These are phyloP conservation scores for Leishmania braziliensis DNA, from an alignment of 208 protist genomes.

Conservation along the genomic window DNA sequence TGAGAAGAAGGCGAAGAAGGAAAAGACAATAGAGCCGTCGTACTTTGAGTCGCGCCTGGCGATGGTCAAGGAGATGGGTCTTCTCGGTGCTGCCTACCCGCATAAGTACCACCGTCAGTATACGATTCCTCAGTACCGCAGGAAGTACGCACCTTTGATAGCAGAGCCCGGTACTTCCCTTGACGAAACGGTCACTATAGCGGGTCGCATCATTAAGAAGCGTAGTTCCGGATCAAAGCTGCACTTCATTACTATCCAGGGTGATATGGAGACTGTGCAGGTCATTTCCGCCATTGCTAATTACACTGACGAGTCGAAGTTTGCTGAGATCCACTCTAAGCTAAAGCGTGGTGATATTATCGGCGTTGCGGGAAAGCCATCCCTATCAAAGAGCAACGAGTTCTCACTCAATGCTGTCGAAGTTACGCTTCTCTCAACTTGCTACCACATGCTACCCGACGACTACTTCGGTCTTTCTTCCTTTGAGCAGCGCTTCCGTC, in stretches of 20 bases:
- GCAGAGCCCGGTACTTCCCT: constrained; percentile 49
- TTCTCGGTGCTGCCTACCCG: constrained; percentile 94
- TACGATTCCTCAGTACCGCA: constrained; percentile 89
- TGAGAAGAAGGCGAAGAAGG: constrained; percentile 48
- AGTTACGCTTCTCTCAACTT: constrained; percentile 95
- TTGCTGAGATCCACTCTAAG: constrained; percentile 79
- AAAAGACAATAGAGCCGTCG: constrained; percentile 58
- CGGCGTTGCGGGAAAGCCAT: constrained; percentile 94
- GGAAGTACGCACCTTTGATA: constrained; percentile 68
- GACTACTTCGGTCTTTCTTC: constrained; percentile 94
- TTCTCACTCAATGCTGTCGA: constrained; percentile 88
- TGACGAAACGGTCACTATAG: constrained; percentile 81
- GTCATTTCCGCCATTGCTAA: constrained; percentile 78
- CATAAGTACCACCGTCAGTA: constrained; percentile 96
- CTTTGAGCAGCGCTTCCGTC: constrained; percentile 95
- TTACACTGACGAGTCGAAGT: constrained; percentile 78
- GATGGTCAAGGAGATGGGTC: constrained; percentile 88
- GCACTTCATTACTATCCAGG: constrained; percentile 97
- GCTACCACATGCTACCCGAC: constrained; percentile 99
- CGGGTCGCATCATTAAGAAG: constrained; percentile 83
- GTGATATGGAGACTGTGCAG: constrained; percentile 96
- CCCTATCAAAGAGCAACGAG: constrained; percentile 89
- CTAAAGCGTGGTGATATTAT: constrained; percentile 99
- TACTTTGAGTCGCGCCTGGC: constrained; percentile 89
- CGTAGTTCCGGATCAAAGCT: constrained; percentile 93